phyloP scores from a whole-genome alignment of 2,329 filamentous ascomycete species.

The Microsporum audouinii region DNA sequence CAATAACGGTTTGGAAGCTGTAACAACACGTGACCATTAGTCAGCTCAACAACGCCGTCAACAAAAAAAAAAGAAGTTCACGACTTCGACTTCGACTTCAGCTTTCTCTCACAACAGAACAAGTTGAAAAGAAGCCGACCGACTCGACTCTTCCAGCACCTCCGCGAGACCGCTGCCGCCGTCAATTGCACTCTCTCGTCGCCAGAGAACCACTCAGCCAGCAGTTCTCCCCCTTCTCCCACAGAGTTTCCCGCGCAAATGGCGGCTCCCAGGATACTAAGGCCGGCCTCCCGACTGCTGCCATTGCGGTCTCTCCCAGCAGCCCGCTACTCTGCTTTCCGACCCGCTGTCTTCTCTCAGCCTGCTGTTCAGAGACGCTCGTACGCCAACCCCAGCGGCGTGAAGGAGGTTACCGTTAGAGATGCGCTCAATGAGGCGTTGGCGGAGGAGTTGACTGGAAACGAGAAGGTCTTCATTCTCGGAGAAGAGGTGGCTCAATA shows the following conservation, averaged over 20 bases:
- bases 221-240: conserved; percentile 43
- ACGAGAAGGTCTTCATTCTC: conserved; percentile 89
- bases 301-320: conserved; percentile 44
- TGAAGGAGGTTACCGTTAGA: conserved; percentile 91
- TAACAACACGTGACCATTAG: not conserved
- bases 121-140: not conserved
- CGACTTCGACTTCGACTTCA: not conserved
- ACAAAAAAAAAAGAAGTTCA: not conserved
- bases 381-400: conserved; percentile 49
- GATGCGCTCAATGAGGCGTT: conserved; percentile 97
- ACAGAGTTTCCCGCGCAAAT: conserved; percentile 31
- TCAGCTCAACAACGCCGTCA: conserved; percentile 1
- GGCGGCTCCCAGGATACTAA: conserved; percentile 51
- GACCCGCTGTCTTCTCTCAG: conserved; percentile 39
- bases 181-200: not conserved
- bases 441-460: conserved; percentile 88
- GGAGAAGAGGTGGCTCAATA: conserved; percentile 99
- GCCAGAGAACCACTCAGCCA: not conserved
- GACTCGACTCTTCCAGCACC: not conserved
- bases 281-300: conserved; percentile 52
- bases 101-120: not conserved
- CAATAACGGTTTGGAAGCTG: not conserved
- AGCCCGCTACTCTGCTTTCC: conserved; percentile 42
- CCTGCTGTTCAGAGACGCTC: conserved; percentile 39
- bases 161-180: not conserved